phyloP scores from a whole-genome alignment of 805 yeast genomes.

The Myxozyma neotropica region DNA sequence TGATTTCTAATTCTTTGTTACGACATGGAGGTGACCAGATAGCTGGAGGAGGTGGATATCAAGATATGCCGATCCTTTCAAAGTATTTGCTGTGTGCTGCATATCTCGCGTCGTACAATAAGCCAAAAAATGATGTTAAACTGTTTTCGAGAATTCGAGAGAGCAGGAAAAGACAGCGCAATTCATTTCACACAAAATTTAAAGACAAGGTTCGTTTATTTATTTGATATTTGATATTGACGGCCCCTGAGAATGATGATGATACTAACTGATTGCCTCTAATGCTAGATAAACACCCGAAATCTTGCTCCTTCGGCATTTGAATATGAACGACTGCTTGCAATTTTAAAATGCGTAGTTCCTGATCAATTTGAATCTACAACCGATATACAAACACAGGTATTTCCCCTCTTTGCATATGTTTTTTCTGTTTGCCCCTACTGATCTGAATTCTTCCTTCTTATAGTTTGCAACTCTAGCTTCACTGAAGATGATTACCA shows the following conservation, averaged over 20 bases:
- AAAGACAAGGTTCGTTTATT: slow-evolving; percentile 19
- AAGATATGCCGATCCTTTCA: slow-evolving; percentile 22
- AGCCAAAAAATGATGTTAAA: slow-evolving; percentile 67
- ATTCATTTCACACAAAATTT: slow-evolving; percentile 1
- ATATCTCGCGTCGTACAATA: slow-evolving; percentile 77
- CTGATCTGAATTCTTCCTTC: background rate
- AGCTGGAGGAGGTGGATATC: background rate
- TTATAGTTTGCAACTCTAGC: slow-evolving; percentile 62
- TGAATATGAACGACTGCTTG: slow-evolving; percentile 75
- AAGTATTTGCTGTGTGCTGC: slow-evolving; percentile 79
- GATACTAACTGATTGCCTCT: background rate
- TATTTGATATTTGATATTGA: background rate
- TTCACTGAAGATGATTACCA: slow-evolving; percentile 54
- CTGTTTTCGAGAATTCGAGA: slow-evolving; percentile 67
- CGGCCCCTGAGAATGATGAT: background rate
- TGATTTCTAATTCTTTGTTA: slow-evolving; percentile 21
- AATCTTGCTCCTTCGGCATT: slow-evolving; percentile 72
- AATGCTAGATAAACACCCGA: slow-evolving; percentile 54
- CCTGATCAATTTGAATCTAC: slow-evolving; percentile 43
- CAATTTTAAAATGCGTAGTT: slow-evolving; percentile 74
- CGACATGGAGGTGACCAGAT: background rate
- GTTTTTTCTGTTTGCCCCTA: background rate
- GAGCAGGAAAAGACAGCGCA: slow-evolving; percentile 7
- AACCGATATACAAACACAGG: slow-evolving; percentile 40
- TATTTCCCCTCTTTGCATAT: too few relatives aligned